Evolutionary conservation across 352 stramenopile genomes (phyloP).

Genomic region (Phytophthora litchii): DNA sequence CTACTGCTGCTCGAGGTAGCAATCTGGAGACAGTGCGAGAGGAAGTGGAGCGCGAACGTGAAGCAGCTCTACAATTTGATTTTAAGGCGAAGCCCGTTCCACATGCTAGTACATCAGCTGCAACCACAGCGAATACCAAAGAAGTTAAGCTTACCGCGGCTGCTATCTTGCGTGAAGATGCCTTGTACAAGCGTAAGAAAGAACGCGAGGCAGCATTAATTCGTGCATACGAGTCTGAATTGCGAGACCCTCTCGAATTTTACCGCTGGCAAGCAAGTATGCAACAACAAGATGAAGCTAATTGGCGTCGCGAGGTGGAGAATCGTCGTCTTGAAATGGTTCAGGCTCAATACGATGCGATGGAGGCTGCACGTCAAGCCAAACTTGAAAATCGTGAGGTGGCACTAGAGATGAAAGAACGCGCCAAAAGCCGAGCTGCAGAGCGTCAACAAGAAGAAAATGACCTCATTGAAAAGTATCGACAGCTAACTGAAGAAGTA

Average conservation of each 20-base stretch:
- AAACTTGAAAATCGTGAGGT: slow-evolving; percentile 85
- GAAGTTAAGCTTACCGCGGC: slow-evolving; percentile 89
- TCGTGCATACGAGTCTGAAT: slow-evolving; percentile 88
- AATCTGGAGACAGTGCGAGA: slow-evolving; percentile 73
- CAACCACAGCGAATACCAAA: slow-evolving; percentile 26
- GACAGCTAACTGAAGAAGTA: slow-evolving; percentile 59
- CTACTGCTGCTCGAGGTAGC: slow-evolving; percentile 68
- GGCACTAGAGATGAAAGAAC: slow-evolving; percentile 78
- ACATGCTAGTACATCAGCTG: slow-evolving; percentile 35
- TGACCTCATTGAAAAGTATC: slow-evolving; percentile 60
- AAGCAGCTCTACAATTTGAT: slow-evolving; percentile 65
- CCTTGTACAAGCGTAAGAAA: slow-evolving; percentile 92
- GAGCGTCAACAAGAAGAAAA: slow-evolving; percentile 68
- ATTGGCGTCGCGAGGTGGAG: slow-evolving; percentile 74
- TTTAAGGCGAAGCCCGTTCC: slow-evolving; percentile 82
- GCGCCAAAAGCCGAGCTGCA: slow-evolving; percentile 65
- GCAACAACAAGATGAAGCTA: slow-evolving; percentile 78
- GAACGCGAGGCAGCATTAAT: slow-evolving; percentile 88
- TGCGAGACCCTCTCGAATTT: slow-evolving; percentile 91
- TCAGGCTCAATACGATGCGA: slow-evolving; percentile 80
- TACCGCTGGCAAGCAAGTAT: slow-evolving; percentile 91
- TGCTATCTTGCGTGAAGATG: slow-evolving; percentile 92
- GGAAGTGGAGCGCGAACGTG: slow-evolving; percentile 70
- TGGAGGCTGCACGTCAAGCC: slow-evolving; percentile 68
- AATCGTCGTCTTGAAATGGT: slow-evolving; percentile 82